Percentiles rank a stretch among this genome's conserved stretches.
phyloP scores from a whole-genome alignment of 805 yeast species.

The Spencermartinsiella europaea region DNA sequence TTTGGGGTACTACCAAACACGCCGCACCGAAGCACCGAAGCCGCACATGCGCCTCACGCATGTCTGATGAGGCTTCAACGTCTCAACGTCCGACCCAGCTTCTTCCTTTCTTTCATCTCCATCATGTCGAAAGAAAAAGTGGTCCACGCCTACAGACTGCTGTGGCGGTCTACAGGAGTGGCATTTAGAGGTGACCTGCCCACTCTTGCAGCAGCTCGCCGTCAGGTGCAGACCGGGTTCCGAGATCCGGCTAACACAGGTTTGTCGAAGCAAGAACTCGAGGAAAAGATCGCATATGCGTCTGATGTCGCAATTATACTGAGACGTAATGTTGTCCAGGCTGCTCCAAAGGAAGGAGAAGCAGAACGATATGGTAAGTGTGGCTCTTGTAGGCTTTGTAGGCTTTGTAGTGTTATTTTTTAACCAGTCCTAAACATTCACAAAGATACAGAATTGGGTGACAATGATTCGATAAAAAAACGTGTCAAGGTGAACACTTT shows the following conservation, averaged over 20 bases:
- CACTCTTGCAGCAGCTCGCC: constrained; percentile 17
- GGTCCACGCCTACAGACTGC: constrained; percentile 23
- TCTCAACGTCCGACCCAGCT: too few species aligned
- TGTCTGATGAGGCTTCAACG: too few species aligned
- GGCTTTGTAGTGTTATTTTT: not conserved
- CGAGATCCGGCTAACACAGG: constrained; percentile 20
- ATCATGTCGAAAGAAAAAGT: constrained; percentile 7
- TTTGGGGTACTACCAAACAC: too few species aligned
- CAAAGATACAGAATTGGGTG: constrained; percentile 81
- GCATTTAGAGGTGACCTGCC: constrained; percentile 29
- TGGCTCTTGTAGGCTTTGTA: not conserved
- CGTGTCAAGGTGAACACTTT: not conserved
- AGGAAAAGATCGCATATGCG: constrained; percentile 50
- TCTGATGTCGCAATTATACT: constrained; percentile 69
- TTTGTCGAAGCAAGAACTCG: constrained; percentile 42
- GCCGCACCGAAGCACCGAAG: too few species aligned
- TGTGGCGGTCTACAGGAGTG: constrained; percentile 29
- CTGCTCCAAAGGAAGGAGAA: constrained; percentile 34
- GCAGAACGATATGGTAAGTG: constrained; percentile 23
- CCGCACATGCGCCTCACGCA: too few species aligned
- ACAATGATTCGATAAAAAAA: constrained; percentile 71
- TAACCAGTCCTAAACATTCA: constrained; percentile 70
- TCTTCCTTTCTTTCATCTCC: too few species aligned
- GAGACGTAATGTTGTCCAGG: constrained; percentile 81
- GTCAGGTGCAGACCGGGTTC: constrained; percentile 19